Percentiles rank a stretch among this genome's conserved stretches.
Conservation (phyloP, 108 stramenopile genomes). For the Cylindrotheca closterium region DNA sequence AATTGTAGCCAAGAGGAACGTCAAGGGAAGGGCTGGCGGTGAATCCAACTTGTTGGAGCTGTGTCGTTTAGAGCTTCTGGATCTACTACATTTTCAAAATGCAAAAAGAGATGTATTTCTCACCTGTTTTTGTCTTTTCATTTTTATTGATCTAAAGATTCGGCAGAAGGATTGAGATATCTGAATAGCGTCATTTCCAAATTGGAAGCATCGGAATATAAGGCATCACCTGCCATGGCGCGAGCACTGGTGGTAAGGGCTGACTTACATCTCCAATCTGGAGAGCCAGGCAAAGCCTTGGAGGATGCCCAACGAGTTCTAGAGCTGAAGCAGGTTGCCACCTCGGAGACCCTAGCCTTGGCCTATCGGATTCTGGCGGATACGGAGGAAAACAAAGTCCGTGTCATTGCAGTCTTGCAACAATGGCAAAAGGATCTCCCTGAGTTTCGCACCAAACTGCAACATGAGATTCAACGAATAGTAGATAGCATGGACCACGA, state of each 20-base stretch:
- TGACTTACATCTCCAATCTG: background rate
- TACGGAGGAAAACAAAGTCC: conserved; percentile 15
- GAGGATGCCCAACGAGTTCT: conserved; percentile 17
- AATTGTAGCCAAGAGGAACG: conserved; percentile 28
- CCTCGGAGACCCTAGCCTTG: conserved; percentile 7
- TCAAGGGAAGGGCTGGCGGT: conserved; percentile 32
- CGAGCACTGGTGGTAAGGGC: conserved; percentile 33
- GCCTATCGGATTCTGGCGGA: conserved; percentile 33
- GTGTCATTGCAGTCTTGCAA: conserved; percentile 14
- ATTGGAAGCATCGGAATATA: conserved; percentile 3
- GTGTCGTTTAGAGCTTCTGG: conserved; percentile 24
- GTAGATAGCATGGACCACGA: background rate
- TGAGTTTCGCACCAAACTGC: conserved; percentile 16
- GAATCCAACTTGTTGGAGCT: background rate
- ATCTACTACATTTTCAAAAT: conserved; percentile 35
- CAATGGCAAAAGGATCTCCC: conserved; percentile 24
- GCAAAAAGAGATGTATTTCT: background rate
- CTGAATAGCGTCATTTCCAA: conserved; percentile 31
- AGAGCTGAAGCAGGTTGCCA: conserved; percentile 7
- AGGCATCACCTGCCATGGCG: conserved; percentile 20
- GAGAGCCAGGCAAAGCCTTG: background rate
- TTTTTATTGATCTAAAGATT: background rate
- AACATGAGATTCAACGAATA: conserved; percentile 21
- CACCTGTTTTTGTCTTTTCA: conserved; percentile 6
- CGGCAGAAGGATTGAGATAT: conserved; percentile 14